phyloP scores from a whole-genome alignment of 768 basidiomycete genomes.

The Collybiopsis confluens region DNA sequence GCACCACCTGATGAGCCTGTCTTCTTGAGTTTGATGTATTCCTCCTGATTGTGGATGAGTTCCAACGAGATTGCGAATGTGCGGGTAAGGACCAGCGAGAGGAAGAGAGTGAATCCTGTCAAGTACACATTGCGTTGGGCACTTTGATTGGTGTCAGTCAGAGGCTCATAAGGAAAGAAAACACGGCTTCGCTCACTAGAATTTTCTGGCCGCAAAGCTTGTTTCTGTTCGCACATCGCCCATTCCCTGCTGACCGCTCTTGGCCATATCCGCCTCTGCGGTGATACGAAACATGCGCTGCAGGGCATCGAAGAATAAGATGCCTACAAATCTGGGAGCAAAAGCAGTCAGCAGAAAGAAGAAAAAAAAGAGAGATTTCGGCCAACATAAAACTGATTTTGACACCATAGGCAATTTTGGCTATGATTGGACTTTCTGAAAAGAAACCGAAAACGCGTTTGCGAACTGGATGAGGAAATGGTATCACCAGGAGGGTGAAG shows the following conservation, averaged over 20 bases:
- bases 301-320: conserved; percentile 88
- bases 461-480: conserved; percentile 74
- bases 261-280: conserved; percentile 67
- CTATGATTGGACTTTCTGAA: conserved; percentile 63
- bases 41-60: conserved; percentile 85
- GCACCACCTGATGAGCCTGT: background rate
- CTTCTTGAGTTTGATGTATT: conserved; percentile 73
- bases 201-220: conserved; percentile 88
- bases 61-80: conserved; percentile 91
- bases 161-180: background rate
- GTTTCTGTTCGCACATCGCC: conserved; percentile 75
- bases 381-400: conserved; percentile 92
- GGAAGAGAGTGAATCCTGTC: conserved; percentile 91
- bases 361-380: conserved; percentile 13
- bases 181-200: conserved; percentile 59
- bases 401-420: conserved; percentile 84
- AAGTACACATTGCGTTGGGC: conserved; percentile 90
- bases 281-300: conserved; percentile 87
- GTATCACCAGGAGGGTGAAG: conserved; percentile 80
- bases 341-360: conserved; percentile 1
- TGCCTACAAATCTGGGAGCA: conserved; percentile 64
- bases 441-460: conserved; percentile 72
- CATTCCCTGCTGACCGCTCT: conserved; percentile 42
- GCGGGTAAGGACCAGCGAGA: conserved; percentile 90
- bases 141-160: conserved; percentile 31